Evolutionary conservation across 495 filamentous ascomycete species (phyloP).

Genomic region (Articulospora tetracladia): DNA sequence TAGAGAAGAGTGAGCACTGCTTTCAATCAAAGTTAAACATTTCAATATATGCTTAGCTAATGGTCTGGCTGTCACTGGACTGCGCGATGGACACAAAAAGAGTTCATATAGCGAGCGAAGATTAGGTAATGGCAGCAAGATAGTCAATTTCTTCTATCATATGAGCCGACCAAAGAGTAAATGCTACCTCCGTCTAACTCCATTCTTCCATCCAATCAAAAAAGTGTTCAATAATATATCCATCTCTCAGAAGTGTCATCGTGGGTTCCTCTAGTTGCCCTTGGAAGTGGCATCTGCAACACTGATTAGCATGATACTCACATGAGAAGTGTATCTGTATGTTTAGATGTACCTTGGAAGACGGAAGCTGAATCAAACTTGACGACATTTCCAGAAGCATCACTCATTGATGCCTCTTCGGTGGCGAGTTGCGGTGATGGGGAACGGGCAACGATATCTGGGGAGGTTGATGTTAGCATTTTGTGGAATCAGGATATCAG

Average conservation of each 20-base stretch:
- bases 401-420: constrained; percentile 24
- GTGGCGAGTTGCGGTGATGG: background rate
- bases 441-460: constrained; percentile 12
- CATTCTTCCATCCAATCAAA: constrained; percentile 5
- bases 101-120: too few relatives aligned
- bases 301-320: background rate
- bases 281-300: background rate
- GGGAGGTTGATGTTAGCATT: background rate
- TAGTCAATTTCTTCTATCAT: too few relatives aligned
- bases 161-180: too few relatives aligned
- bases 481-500: background rate
- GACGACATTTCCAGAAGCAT: constrained; percentile 27
- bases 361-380: constrained; percentile 27
- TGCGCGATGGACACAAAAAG: too few relatives aligned
- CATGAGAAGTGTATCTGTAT: too few relatives aligned
- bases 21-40: too few relatives aligned
- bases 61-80: too few relatives aligned
- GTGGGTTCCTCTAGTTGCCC: background rate
- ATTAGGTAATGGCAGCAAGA: too few relatives aligned
- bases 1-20: background rate
- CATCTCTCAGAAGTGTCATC: background rate
- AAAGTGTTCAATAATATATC: constrained; percentile 13
- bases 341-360: constrained; percentile 19
- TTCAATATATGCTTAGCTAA: too few relatives aligned
- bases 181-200: constrained; percentile 10